Conservation (phyloP, 495 filamentous ascomycete genomes). For the Penicillium crystallinum region DNA sequence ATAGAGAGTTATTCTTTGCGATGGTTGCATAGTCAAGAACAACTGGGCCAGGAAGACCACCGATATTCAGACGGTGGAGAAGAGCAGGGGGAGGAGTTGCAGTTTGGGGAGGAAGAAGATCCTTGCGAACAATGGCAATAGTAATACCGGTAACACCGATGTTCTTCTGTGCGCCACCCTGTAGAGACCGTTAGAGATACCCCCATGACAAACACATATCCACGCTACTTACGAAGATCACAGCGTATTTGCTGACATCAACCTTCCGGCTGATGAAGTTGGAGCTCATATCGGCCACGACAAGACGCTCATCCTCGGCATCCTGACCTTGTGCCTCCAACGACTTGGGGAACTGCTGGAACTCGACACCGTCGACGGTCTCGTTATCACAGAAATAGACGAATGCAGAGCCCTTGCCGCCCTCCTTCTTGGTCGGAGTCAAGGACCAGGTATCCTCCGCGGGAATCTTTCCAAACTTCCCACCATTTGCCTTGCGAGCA, state of each 20-base stretch:
- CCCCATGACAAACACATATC: neutral
- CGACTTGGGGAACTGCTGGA: conserved; percentile 64
- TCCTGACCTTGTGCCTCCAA: conserved; percentile 48
- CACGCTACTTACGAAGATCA: conserved; percentile 30
- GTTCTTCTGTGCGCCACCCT: conserved; percentile 82
- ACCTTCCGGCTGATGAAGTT: conserved; percentile 58
- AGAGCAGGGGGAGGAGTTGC: conserved; percentile 54
- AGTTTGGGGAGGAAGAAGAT: conserved; percentile 60
- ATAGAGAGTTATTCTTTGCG: conserved; percentile 83
- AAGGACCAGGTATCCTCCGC: conserved; percentile 71
- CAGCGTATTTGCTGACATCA: conserved; percentile 64
- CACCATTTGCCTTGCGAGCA: conserved; percentile 60
- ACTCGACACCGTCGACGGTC: conserved; percentile 82
- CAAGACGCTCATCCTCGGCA: conserved; percentile 56
- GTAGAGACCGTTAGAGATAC: conserved; percentile 8
- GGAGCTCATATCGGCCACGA: conserved; percentile 83
- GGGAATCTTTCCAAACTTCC: conserved; percentile 87
- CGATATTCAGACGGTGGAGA: conserved; percentile 58
- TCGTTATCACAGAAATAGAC: conserved; percentile 95
- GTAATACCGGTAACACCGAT: conserved; percentile 81
- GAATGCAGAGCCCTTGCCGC: conserved; percentile 56
- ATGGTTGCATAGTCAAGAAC: conserved; percentile 76
- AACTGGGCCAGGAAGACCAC: conserved; percentile 65
- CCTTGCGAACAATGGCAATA: conserved; percentile 73
- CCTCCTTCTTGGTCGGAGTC: conserved; percentile 51